phyloP scores from a whole-genome alignment of 2,329 filamentous ascomycete species.

The Cercospora janseana region DNA sequence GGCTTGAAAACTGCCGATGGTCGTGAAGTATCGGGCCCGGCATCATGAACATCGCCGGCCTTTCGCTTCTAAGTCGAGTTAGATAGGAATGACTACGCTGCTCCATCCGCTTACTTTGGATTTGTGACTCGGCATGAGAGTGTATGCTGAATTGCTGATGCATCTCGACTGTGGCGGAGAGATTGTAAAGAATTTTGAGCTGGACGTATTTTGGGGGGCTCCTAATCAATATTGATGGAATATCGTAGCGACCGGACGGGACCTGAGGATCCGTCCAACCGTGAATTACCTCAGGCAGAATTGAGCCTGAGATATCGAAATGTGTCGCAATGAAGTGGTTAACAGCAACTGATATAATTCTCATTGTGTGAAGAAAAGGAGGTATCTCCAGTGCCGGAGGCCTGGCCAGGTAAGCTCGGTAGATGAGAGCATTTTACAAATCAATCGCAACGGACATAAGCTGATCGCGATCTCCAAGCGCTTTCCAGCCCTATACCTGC shows the following conservation, averaged over 20 bases:
- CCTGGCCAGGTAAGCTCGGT: too few species aligned
- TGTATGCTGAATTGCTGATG: neutral
- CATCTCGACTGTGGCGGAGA: neutral
- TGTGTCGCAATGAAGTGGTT: too few species aligned
- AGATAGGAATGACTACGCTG: neutral
- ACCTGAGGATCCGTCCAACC: too few species aligned
- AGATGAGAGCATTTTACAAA: too few species aligned
- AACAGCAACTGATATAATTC: too few species aligned
- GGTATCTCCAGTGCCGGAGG: too few species aligned
- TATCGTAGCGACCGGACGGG: too few species aligned
- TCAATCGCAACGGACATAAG: neutral
- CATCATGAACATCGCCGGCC: constrained; percentile 11
- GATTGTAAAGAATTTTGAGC: constrained; percentile 2
- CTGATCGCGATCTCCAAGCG: neutral
- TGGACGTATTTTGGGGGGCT: neutral
- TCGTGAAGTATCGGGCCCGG: constrained; percentile 57
- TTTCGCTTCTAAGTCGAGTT: constrained; percentile 24
- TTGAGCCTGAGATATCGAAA: too few species aligned
- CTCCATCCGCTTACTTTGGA: constrained; percentile 17
- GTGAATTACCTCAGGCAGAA: too few species aligned
- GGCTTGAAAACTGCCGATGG: constrained; percentile 69
- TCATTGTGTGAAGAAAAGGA: too few species aligned
- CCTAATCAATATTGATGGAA: neutral
- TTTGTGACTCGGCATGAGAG: constrained; percentile 24
- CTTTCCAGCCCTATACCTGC: neutral